phyloP scores from a whole-genome alignment of 345 rosid genomes.

The Hirschfeldia incana region DNA sequence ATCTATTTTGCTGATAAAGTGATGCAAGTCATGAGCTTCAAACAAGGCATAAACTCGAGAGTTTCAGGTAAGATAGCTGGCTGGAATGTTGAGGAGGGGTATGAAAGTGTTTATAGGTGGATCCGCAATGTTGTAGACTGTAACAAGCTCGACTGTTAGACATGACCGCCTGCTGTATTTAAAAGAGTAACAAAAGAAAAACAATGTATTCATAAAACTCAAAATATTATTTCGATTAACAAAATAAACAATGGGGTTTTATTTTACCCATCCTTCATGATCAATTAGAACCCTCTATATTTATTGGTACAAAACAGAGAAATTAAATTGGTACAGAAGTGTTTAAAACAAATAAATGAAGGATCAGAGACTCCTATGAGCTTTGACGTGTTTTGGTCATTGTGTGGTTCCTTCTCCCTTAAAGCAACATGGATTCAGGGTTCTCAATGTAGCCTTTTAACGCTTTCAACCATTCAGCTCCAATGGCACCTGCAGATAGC shows the following conservation, averaged over 20 bases:
- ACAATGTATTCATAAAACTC: not conserved
- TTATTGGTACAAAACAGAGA: constrained; percentile 4
- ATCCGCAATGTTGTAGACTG: no score
- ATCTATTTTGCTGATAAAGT: not conserved
- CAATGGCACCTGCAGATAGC: constrained; percentile 70
- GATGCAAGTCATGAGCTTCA: not conserved
- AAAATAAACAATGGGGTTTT: constrained; percentile 14
- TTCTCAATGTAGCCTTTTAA: constrained; percentile 92
- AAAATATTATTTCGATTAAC: not conserved
- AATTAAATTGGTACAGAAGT: constrained; percentile 25
- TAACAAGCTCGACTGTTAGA: no score
- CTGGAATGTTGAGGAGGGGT: no score
- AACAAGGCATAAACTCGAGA: not conserved
- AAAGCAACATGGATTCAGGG: constrained; percentile 94
- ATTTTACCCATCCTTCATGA: constrained; percentile 3
- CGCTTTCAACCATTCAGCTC: constrained; percentile 97
- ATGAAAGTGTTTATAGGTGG: no score
- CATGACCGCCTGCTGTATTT: no score
- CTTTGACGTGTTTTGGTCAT: constrained; percentile 9
- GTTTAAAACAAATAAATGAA: constrained; percentile 12
- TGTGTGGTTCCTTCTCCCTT: constrained; percentile 14
- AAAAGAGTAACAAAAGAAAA: no score
- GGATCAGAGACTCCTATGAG: constrained; percentile 24
- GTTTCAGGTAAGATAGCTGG: no score
- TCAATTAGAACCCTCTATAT: constrained; percentile 12